Conservation (phyloP, 768 basidiomycete species). For the Psilocybe tampanensis region DNA sequence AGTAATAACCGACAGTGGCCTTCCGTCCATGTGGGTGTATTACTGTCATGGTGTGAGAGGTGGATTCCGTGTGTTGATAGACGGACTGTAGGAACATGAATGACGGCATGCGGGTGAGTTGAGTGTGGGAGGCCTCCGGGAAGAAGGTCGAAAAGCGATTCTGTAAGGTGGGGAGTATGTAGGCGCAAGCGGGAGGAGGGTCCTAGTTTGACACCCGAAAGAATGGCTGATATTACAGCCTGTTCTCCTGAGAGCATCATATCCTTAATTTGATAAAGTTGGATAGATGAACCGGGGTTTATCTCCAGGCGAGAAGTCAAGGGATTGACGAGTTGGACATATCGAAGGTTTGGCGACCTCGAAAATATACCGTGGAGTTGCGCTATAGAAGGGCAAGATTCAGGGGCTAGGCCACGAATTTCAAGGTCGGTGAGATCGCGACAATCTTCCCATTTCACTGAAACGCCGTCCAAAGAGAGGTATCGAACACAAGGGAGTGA, state of each 20-base stretch:
- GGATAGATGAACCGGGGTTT: constrained; percentile 10
- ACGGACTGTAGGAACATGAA: constrained; percentile 16
- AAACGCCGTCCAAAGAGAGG: constrained; percentile 36
- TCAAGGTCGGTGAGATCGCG: constrained; percentile 33
- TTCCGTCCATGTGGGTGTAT: constrained; percentile 26
- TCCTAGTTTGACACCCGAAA: constrained; percentile 24
- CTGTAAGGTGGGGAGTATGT: constrained; percentile 22
- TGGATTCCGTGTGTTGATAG: neutral
- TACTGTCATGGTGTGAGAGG: constrained; percentile 26
- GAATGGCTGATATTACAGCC: constrained; percentile 26
- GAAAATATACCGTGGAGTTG: constrained; percentile 35
- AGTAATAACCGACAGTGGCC: constrained; percentile 16
- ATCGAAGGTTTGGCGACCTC: constrained; percentile 35
- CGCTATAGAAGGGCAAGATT: constrained; percentile 33
- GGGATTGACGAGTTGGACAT: constrained; percentile 33
- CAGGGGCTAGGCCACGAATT: constrained; percentile 32
- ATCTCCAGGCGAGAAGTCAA: constrained; percentile 19
- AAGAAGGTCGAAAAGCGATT: constrained; percentile 30
- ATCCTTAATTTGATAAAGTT: constrained; percentile 29
- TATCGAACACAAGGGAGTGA: constrained; percentile 32
- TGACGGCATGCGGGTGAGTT: neutral
- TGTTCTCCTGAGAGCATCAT: constrained; percentile 31
- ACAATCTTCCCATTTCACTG: constrained; percentile 37
- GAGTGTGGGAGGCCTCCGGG: constrained; percentile 24
- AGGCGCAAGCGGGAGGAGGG: constrained; percentile 30